These are phyloP conservation scores for Geranomyces michiganensis DNA, from an alignment of 192 early-diverging fungal genomes.

Conservation along the genomic window DNA sequence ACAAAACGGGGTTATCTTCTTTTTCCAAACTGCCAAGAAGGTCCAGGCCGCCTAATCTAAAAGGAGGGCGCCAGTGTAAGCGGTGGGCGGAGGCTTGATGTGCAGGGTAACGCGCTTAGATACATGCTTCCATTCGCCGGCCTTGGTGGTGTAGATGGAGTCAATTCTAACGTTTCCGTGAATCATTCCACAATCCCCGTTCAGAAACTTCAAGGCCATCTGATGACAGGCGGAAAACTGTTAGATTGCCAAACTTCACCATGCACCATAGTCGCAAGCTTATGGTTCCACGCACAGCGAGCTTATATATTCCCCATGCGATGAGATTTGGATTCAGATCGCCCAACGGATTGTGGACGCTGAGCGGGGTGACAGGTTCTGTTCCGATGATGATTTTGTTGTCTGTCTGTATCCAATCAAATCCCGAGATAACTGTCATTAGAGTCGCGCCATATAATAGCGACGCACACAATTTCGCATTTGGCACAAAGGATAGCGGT, in stretches of 20 bases:
- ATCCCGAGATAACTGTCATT: neutral
- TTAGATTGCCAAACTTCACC: constrained; percentile 14
- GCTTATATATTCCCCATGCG: constrained; percentile 87
- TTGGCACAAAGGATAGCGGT: neutral
- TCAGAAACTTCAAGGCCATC: constrained; percentile 85
- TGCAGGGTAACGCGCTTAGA: neutral
- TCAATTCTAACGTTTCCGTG: constrained; percentile 82
- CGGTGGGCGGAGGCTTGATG: neutral
- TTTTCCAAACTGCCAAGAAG: constrained; percentile 64
- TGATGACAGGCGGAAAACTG: constrained; percentile 30
- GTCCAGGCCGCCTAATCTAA: constrained; percentile 85
- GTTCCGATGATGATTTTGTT: constrained; percentile 87
- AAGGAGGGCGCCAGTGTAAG: neutral
- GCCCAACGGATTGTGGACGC: constrained; percentile 49
- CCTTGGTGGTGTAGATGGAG: constrained; percentile 84
- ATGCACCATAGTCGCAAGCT: neutral
- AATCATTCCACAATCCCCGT: constrained; percentile 80
- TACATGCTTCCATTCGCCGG: constrained; percentile 86
- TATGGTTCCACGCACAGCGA: constrained; percentile 63
- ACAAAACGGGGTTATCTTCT: constrained; percentile 67
- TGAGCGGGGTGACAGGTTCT: constrained; percentile 77
- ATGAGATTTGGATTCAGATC: constrained; percentile 60
- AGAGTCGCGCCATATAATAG: neutral
- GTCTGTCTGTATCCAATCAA: constrained; percentile 57
- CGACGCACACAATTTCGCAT: neutral